phyloP scores from a whole-genome alignment of 2,329 filamentous ascomycete genomes.

The Oidium heveae region DNA sequence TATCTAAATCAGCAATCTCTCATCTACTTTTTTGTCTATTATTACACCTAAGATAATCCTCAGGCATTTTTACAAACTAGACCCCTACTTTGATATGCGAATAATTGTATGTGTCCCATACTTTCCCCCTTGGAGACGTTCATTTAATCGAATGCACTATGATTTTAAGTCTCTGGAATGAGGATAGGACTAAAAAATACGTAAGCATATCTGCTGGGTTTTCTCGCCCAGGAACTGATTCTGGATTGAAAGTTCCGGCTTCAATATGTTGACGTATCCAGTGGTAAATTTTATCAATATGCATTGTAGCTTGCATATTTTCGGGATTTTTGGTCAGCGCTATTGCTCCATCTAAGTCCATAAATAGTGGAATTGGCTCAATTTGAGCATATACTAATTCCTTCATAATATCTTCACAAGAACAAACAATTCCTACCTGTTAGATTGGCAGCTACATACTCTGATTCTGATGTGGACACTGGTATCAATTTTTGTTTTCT shows the following conservation, averaged over 20 bases:
- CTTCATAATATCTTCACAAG: neutral
- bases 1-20: no score
- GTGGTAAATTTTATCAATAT: neutral
- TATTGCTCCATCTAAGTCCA: neutral
- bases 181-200: neutral
- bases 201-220: neutral
- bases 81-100: no score
- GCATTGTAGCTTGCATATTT: neutral
- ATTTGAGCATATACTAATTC: neutral
- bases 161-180: neutral
- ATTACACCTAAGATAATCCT: no score
- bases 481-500: neutral
- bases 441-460: neutral
- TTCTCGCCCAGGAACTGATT: neutral
- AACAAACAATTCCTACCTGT: neutral
- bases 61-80: no score
- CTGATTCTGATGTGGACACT: neutral
- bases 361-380: neutral
- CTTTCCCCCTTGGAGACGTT: neutral
- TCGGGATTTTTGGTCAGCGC: neutral
- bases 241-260: neutral
- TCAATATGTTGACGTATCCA: neutral
- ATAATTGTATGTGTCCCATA: no score
- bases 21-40: no score
- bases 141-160: neutral